Base-by-base conservation (phyloP, 139 green algal genomes). In the Penium margaritaceum region DNA sequence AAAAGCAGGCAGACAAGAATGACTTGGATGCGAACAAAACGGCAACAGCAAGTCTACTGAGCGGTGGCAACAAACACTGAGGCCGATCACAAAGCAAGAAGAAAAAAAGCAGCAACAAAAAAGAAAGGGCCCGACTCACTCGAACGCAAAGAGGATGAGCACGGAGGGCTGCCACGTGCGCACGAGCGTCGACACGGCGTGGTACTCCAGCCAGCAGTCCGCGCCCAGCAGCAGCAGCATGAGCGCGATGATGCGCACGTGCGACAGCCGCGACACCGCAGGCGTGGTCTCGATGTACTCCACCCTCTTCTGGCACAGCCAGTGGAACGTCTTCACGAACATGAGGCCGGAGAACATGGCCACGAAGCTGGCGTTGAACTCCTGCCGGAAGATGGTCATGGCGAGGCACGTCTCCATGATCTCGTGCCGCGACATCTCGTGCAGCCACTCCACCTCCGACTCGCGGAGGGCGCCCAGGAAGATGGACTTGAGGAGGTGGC, bases 131-230 rank as follows among this genome's bases (percentile, higher is more conserved):
- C n/a, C n/a, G n/a, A n/a, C 75, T 74, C 75, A 82, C 84, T 99
- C 94, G 75, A 99, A 99, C 0, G 91, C 91, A 69, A 99, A 99
- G 34, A 98, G 88, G 35, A 98, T 83, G 74, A 95, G 83, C n/a
- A 98, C 88, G 17, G 76, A 89, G 43, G 94, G 89, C 3, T 85
- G 88, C 12, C 68, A 79, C 15, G 66, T 44, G 30, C 29, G 30
- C 0, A 35, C 14, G 12, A 38, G 24, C 21, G 54, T 34, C 27
- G 46, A 55, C 12, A 96, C 77, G 2, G 87, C 91, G 38, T 84
- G 76, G 75, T 90, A 91, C 35, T 91, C 81, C 34, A 99, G 81
- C 70, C 96, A 91, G 4, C 77, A 44, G 76, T 98, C 94, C 5
- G 95, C 62, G 7, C 35, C 83, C 82, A 97, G 78, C 27, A 98